Conservation (phyloP, 305 asterid species). For the Solanum chacoense region DNA sequence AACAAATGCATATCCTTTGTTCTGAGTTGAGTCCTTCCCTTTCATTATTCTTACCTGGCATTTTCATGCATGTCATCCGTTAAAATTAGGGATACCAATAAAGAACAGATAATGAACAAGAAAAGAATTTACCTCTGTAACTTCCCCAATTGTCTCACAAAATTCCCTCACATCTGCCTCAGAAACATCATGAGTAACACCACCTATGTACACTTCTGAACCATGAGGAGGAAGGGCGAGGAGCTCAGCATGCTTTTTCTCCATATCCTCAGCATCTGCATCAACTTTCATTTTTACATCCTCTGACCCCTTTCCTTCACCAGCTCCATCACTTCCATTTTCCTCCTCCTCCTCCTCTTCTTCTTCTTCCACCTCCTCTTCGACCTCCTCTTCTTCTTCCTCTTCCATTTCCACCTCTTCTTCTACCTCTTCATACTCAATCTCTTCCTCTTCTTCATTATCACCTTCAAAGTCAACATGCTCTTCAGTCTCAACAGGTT, state of each 20-base stretch:
- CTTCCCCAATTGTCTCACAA: constrained; percentile 78
- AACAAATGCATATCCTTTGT: constrained; percentile 94
- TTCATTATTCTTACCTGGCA: constrained; percentile 88
- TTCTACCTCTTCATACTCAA: constrained; percentile 85
- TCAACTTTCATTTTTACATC: constrained; percentile 50
- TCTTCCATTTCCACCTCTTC: constrained; percentile 77
- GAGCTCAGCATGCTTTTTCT: constrained; percentile 60
- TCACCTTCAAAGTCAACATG: constrained; percentile 48
- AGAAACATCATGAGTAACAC: constrained; percentile 54
- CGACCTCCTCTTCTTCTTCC: constrained; percentile 55
- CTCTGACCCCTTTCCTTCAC: constrained; percentile 22
- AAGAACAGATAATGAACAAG: not conserved
- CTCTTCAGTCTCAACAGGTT: constrained; percentile 60
- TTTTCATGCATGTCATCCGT: constrained; percentile 11
- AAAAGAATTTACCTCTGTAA: constrained; percentile 54
- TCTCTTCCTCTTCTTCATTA: constrained; percentile 66
- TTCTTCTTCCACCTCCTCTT: constrained; percentile 47
- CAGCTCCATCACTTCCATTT: constrained; percentile 14
- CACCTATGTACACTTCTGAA: constrained; percentile 90
- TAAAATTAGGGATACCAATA: constrained; percentile 7
- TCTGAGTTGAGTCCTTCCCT: constrained; percentile 69
- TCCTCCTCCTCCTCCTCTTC: constrained; percentile 42
- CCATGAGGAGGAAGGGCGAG: constrained; percentile 96
- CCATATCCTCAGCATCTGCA: constrained; percentile 35
- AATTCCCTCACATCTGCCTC: constrained; percentile 67